phyloP scores from a whole-genome alignment of 352 stramenopile genomes.

The Peronospora farinosa region DNA sequence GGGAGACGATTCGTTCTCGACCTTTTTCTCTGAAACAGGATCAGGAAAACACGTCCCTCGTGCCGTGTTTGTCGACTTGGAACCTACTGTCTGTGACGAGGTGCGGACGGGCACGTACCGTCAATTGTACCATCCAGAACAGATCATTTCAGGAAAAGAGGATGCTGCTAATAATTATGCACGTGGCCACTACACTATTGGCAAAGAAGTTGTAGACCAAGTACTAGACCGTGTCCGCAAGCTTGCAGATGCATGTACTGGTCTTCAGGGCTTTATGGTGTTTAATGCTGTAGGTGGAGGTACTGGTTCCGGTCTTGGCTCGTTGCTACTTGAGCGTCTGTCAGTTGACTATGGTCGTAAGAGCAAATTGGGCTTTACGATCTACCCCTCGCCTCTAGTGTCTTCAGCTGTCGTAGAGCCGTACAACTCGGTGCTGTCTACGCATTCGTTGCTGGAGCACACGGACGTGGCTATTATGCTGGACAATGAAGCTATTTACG shows the following conservation, averaged over 20 bases:
- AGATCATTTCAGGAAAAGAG: conserved; percentile 98
- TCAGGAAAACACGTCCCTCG: conserved; percentile 52
- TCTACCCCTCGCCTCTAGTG: conserved; percentile 96
- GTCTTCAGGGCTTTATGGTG: conserved; percentile 96
- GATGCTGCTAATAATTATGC: conserved; percentile 90
- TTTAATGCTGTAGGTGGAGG: conserved; percentile 96
- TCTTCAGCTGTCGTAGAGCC: conserved; percentile 96
- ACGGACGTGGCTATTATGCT: conserved; percentile 95
- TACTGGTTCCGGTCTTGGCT: conserved; percentile 95
- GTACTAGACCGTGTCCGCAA: conserved; percentile 96
- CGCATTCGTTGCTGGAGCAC: conserved; percentile 93
- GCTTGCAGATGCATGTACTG: conserved; percentile 94
- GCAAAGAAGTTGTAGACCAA: conserved; percentile 93
- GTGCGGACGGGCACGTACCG: conserved; percentile 93
- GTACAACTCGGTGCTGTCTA: conserved; percentile 97
- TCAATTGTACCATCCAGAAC: conserved; percentile 96
- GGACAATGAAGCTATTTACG: conserved; percentile 95
- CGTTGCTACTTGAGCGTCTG: conserved; percentile 93
- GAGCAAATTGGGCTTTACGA: conserved; percentile 96
- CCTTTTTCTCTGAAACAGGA: conserved; percentile 87
- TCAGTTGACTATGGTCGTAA: conserved; percentile 96
- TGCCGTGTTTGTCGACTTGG: conserved; percentile 90
- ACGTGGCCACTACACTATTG: conserved; percentile 90
- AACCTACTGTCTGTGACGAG: conserved; percentile 88
- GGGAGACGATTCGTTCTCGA: conserved; percentile 51